These are phyloP conservation scores for Trametes gibbosa DNA, from an alignment of 768 basidiomycete genomes.

Conservation along the genomic window DNA sequence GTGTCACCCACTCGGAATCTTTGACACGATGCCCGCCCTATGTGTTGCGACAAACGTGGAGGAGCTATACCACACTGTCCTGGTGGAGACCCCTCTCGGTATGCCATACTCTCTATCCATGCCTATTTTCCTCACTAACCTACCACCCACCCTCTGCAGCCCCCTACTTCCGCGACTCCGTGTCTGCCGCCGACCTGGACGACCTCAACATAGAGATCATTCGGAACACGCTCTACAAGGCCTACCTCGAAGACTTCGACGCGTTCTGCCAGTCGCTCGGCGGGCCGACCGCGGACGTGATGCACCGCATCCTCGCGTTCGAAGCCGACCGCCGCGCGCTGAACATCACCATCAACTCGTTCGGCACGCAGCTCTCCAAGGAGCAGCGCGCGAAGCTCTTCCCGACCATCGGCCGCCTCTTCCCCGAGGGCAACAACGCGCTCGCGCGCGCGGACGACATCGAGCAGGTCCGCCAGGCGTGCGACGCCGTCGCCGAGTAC, in stretches of 20 bases:
- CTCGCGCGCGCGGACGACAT: slow-evolving; percentile 94
- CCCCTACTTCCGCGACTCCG: slow-evolving; percentile 94
- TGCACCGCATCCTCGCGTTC: slow-evolving; percentile 89
- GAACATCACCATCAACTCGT: slow-evolving; percentile 99
- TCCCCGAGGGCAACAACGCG: slow-evolving; percentile 92
- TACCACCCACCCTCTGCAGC: slow-evolving; percentile 40
- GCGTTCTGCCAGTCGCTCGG: slow-evolving; percentile 76
- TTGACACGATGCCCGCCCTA: slow-evolving; percentile 98
- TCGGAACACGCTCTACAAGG: slow-evolving; percentile 97
- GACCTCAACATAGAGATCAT: slow-evolving; percentile 99
- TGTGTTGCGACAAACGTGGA: slow-evolving; percentile 99
- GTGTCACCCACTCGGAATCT: slow-evolving; percentile 95
- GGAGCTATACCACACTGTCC: slow-evolving; percentile 93
- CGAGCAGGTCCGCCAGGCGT: slow-evolving; percentile 84
- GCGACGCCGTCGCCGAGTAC: slow-evolving; percentile 89
- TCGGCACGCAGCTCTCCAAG: slow-evolving; percentile 91
- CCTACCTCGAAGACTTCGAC: slow-evolving; percentile 98
- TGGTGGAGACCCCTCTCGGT: slow-evolving; percentile 98
- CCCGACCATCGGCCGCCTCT: slow-evolving; percentile 90
- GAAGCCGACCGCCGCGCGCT: slow-evolving; percentile 96
- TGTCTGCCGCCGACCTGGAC: slow-evolving; percentile 93
- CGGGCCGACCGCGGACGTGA: slow-evolving; percentile 84
- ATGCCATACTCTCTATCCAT: slow-evolving; percentile 28
- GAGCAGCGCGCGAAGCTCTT: slow-evolving; percentile 94
- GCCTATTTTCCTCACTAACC: background rate